These are phyloP conservation scores for Cucumis hystrix DNA, from an alignment of 306 rosid genomes.

Conservation along the genomic window DNA sequence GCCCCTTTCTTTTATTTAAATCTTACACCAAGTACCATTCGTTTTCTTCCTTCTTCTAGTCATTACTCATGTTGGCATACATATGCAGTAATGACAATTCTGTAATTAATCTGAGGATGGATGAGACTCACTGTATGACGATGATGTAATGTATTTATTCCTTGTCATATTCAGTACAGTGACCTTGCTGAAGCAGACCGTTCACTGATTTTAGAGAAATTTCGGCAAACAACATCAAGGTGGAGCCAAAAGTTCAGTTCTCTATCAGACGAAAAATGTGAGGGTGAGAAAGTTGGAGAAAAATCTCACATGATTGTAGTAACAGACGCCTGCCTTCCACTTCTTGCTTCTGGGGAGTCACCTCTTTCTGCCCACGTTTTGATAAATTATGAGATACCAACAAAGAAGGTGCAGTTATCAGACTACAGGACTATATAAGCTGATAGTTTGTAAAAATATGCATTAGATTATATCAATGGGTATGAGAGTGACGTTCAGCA, in stretches of 20 bases:
- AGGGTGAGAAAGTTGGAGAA: constrained; percentile 32
- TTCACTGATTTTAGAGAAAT: constrained; percentile 38
- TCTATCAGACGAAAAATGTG: constrained; percentile 32
- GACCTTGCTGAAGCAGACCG: constrained; percentile 89
- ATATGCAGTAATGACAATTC: background rate
- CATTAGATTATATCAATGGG: background rate
- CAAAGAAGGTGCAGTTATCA: constrained; percentile 46
- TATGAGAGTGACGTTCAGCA: background rate
- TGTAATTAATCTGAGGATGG: background rate
- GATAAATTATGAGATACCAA: constrained; percentile 67
- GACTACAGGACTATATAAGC: background rate
- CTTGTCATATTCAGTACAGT: constrained; percentile 46
- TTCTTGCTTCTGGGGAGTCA: constrained; percentile 63
- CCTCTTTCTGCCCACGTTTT: constrained; percentile 54
- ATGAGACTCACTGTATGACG: background rate
- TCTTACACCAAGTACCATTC: background rate
- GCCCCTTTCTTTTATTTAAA: background rate
- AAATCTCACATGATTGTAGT: constrained; percentile 65
- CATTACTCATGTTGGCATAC: background rate
- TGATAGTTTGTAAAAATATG: background rate
- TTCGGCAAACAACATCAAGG: constrained; percentile 32
- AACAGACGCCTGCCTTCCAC: constrained; percentile 86
- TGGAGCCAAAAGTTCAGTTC: constrained; percentile 44
- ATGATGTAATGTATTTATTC: constrained; percentile 4
- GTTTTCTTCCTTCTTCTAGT: background rate